Evolutionary conservation across 176 grass and related monocot species (phyloP).

Genomic region (Carex littledalei): DNA sequence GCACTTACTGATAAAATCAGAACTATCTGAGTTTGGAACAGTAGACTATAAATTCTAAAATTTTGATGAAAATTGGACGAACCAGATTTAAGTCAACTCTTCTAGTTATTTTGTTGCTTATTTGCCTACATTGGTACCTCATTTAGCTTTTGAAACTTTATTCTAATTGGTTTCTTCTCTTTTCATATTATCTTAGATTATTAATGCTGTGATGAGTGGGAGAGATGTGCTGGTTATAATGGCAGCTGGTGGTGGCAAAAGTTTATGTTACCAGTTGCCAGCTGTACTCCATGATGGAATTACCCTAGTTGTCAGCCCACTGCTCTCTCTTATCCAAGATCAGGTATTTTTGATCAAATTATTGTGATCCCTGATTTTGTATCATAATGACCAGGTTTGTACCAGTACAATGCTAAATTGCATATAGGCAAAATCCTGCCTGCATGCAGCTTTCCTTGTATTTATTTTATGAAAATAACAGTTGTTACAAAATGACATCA

Average conservation of each 20-base stretch:
- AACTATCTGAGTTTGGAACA: not conserved
- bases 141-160: not conserved
- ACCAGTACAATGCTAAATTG: not conserved
- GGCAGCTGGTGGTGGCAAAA: constrained; percentile 93
- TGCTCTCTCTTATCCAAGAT: constrained; percentile 90
- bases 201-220: constrained; percentile 86
- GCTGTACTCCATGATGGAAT: constrained; percentile 66
- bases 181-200: constrained; percentile 58
- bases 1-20: not conserved
- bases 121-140: not conserved
- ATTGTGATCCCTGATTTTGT: constrained; percentile 10
- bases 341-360: constrained; percentile 40
- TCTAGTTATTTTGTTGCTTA: not conserved
- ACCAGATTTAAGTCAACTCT: not conserved
- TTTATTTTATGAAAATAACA: not conserved
- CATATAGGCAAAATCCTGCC: not conserved
- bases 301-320: constrained; percentile 72
- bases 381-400: not conserved
- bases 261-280: constrained; percentile 86
- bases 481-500: not conserved
- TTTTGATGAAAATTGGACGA: not conserved
- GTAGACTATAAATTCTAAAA: not conserved
- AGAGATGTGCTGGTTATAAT: constrained; percentile 93
- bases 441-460: not conserved
- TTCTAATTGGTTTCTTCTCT: constrained; percentile 13